phyloP scores from a whole-genome alignment of 1,284 basidiomycete genomes.

The Marasmius tenuissimus region DNA sequence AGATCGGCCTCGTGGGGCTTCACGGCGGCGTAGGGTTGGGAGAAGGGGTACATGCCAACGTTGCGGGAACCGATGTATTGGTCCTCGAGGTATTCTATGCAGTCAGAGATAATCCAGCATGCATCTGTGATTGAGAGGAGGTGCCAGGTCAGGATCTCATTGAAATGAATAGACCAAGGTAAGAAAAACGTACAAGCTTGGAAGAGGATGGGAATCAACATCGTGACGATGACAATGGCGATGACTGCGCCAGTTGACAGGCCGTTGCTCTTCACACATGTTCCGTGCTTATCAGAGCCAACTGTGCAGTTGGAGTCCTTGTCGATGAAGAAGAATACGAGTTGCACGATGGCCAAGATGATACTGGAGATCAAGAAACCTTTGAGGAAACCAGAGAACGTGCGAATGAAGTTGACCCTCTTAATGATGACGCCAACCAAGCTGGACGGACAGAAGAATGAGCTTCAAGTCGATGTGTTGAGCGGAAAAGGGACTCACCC shows the following conservation, averaged over 20 bases:
- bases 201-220: constrained; percentile 9
- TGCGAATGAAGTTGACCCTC: constrained; percentile 5
- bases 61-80: background rate
- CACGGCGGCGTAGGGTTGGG: background rate
- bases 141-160: background rate
- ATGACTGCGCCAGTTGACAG: constrained; percentile 7
- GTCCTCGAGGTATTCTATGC: background rate
- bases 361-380: constrained; percentile 1
- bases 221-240: constrained; percentile 4
- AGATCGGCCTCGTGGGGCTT: background rate
- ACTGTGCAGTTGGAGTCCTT: constrained; percentile 4
- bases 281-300: constrained; percentile 2
- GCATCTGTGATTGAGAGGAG: background rate
- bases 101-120: constrained; percentile 1
- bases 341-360: constrained; percentile 6
- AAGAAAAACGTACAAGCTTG: constrained; percentile 8
- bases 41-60: constrained; percentile 2
- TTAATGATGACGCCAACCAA: constrained; percentile 10
- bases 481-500: background rate
- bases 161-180: background rate
- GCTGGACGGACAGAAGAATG: background rate
- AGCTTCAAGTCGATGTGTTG: background rate
- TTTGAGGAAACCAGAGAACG: constrained; percentile 2
- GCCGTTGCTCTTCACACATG: constrained; percentile 2
- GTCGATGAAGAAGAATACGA: constrained; percentile 10